Percentiles rank a stretch among this genome's conserved stretches.
These are phyloP conservation scores for Mycena latifolia DNA, from an alignment of 768 basidiomycete genomes.

Conservation along the genomic window DNA sequence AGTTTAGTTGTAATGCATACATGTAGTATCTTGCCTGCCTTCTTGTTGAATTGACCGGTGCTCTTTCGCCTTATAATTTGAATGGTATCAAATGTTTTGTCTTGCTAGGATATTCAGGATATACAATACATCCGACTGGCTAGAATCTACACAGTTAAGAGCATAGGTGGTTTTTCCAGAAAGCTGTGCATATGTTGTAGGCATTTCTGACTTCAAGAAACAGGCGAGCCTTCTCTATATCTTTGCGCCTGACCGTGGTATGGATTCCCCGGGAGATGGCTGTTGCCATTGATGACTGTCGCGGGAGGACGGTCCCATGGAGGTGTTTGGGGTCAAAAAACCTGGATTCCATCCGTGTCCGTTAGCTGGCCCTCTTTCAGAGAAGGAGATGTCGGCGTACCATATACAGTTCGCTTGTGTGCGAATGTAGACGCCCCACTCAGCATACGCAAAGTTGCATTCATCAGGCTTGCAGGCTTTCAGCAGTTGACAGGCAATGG, in stretches of 20 bases:
- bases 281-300: too few species aligned
- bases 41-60: too few species aligned
- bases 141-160: too few species aligned
- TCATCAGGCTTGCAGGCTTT: background rate
- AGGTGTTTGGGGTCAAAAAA: background rate
- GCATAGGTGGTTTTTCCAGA: too few species aligned
- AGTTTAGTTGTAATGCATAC: too few species aligned
- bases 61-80: too few species aligned
- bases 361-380: too few species aligned
- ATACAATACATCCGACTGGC: too few species aligned
- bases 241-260: background rate
- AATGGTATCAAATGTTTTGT: too few species aligned
- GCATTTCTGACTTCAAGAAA: background rate
- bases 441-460: constrained; percentile 6
- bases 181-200: background rate
- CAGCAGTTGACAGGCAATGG: background rate
- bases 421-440: background rate
- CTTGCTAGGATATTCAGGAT: too few species aligned
- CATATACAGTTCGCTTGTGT: background rate
- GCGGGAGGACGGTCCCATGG: background rate
- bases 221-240: background rate
- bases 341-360: background rate
- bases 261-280: background rate
- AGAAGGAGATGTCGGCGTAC: background rate
- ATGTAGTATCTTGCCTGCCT: too few species aligned